Percentiles rank a stretch among this genome's conserved stretches.
Conservation (phyloP, 495 filamentous ascomycete species). For the Thermothielavioides terrestris region DNA sequence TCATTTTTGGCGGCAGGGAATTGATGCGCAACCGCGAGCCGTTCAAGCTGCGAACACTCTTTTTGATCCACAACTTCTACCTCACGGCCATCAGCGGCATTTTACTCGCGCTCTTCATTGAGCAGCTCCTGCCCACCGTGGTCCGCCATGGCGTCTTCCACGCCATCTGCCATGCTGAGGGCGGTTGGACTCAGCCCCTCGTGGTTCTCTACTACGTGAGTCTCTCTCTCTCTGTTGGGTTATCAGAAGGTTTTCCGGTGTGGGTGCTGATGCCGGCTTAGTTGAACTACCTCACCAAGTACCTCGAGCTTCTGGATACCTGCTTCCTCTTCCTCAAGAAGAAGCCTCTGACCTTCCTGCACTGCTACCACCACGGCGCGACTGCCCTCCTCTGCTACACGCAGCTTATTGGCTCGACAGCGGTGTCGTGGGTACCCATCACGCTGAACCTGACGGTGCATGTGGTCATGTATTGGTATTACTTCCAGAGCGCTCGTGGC, state of each 20-base stretch:
- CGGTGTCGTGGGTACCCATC: constrained; percentile 73
- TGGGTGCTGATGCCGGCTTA: constrained; percentile 34
- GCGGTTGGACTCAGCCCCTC: constrained; percentile 72
- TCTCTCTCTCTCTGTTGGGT: constrained; percentile 2
- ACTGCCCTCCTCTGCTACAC: constrained; percentile 82
- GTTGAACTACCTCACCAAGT: constrained; percentile 81
- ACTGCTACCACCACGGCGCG: constrained; percentile 77
- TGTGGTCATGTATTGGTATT: constrained; percentile 70
- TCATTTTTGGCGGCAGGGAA: constrained; percentile 69
- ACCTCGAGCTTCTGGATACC: constrained; percentile 72
- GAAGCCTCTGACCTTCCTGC: constrained; percentile 80
- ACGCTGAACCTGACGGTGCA: constrained; percentile 70
- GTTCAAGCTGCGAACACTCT: constrained; percentile 58
- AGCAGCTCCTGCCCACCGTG: constrained; percentile 63
- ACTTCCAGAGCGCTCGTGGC: constrained; percentile 78
- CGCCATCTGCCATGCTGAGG: constrained; percentile 58
- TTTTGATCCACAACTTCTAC: constrained; percentile 76
- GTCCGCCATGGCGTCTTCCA: constrained; percentile 61
- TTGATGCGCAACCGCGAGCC: constrained; percentile 61
- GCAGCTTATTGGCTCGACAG: constrained; percentile 68
- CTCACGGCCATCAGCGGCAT: constrained; percentile 61
- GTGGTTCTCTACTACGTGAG: constrained; percentile 74
- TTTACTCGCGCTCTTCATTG: constrained; percentile 61
- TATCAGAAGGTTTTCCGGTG: not conserved
- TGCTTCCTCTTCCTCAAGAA: constrained; percentile 80